phyloP scores from a whole-genome alignment of 805 yeast genomes.

The Schizosaccharomyces octosporus region DNA sequence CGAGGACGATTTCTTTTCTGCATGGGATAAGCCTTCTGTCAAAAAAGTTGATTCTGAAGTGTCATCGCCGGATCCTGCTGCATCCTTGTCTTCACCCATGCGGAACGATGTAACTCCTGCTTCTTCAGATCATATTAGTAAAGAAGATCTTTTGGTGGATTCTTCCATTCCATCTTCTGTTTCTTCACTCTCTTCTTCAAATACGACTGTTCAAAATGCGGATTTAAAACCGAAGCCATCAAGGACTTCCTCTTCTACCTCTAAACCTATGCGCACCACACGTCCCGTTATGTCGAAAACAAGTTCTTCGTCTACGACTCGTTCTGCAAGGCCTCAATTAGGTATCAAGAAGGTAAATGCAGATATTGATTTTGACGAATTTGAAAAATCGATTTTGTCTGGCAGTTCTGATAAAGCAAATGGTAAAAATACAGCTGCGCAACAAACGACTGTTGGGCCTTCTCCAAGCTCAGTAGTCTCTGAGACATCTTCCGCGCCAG shows the following conservation, averaged over 20 bases:
- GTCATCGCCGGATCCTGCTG: no score
- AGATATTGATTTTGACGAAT: conserved; percentile 30
- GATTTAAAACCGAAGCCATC: no score
- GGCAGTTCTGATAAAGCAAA: background rate
- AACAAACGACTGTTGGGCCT: background rate
- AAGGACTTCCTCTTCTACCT: no score
- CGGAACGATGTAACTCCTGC: no score
- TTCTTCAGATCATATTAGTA: no score
- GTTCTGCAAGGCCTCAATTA: conserved; percentile 2
- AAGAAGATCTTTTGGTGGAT: no score
- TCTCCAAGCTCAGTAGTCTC: conserved; percentile 11
- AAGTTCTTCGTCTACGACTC: background rate
- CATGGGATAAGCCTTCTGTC: conserved; percentile 62
- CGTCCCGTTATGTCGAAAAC: no score
- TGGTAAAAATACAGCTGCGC: background rate
- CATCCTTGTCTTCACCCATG: no score
- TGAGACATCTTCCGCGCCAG: conserved; percentile 1
- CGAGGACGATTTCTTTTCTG: conserved; percentile 70
- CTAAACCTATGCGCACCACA: no score
- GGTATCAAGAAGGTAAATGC: conserved; percentile 15
- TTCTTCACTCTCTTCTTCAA: no score
- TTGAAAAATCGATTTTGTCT: background rate
- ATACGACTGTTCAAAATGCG: no score
- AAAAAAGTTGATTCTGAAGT: conserved; percentile 8
- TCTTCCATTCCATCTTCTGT: no score